Conservation (phyloP, 176 grass and related monocot species). For the Zoysia japonica region DNA sequence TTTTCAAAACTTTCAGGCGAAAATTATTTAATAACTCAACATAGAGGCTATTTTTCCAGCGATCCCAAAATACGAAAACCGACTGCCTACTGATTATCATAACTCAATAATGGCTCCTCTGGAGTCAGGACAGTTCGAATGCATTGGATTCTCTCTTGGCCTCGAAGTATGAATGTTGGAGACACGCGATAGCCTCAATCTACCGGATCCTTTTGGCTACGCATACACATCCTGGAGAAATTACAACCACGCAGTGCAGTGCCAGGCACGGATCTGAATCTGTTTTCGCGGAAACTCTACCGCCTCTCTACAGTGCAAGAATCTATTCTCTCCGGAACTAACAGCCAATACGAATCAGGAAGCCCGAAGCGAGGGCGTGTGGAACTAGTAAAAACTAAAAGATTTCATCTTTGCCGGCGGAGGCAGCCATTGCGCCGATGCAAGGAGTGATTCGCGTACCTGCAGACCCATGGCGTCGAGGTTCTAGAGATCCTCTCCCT, state of each 20-base stretch:
- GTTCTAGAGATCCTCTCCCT: neutral
- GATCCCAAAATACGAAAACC: neutral
- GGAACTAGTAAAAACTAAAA: neutral
- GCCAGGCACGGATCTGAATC: neutral
- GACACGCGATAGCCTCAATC: neutral
- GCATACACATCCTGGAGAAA: conserved; percentile 23
- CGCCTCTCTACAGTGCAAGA: neutral
- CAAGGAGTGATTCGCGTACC: conserved; percentile 35
- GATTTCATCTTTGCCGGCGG: neutral
- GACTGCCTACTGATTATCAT: neutral
- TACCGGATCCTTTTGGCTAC: conserved; percentile 15
- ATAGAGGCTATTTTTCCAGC: neutral
- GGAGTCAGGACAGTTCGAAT: neutral
- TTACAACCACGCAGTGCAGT: neutral
- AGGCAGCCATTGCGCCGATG: neutral
- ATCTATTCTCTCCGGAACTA: neutral
- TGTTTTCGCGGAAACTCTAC: neutral
- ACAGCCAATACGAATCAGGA: neutral
- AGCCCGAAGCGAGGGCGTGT: neutral
- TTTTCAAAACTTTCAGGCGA: neutral
- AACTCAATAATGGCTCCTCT: conserved; percentile 14
- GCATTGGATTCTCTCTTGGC: neutral
- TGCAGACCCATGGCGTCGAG: conserved; percentile 45
- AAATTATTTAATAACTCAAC: too few relatives aligned
- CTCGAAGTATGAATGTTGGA: conserved; percentile 10